phyloP scores from a whole-genome alignment of 2,329 filamentous ascomycete genomes.

The Colletotrichum sp. region DNA sequence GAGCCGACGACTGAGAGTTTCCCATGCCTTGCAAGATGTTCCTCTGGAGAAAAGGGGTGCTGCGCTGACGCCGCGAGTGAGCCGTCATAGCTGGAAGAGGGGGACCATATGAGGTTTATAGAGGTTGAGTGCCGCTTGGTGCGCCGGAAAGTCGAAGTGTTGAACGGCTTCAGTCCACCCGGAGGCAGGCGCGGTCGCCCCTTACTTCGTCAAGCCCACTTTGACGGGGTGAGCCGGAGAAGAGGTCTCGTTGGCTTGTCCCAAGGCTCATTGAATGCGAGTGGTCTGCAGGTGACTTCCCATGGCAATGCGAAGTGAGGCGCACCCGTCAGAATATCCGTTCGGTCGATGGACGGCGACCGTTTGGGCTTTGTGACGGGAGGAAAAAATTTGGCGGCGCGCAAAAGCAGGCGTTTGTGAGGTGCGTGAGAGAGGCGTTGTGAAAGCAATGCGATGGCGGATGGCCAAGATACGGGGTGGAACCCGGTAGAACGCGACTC shows the following conservation, averaged over 20 bases:
- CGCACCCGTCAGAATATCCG: neutral
- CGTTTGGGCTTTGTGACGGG: neutral
- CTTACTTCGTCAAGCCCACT: constrained; percentile 16
- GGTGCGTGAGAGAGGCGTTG: neutral
- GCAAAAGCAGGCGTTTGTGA: neutral
- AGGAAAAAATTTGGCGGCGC: neutral
- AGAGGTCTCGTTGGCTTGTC: neutral
- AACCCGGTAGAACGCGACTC: constrained; percentile 12
- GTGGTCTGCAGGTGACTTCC: neutral
- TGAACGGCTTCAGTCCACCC: neutral
- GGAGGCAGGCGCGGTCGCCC: neutral
- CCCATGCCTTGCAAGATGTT: constrained; percentile 54
- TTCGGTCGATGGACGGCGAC: neutral
- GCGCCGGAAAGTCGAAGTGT: neutral
- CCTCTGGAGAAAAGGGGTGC: constrained; percentile 59
- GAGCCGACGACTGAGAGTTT: constrained; percentile 44
- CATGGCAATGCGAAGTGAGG: neutral
- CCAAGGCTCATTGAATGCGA: constrained; percentile 1
- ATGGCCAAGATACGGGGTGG: neutral
- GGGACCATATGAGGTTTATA: constrained; percentile 24
- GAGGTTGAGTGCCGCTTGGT: constrained; percentile 1
- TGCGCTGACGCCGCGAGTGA: constrained; percentile 50
- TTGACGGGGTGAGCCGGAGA: neutral
- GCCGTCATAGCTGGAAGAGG: constrained; percentile 52
- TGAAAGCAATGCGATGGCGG: neutral